Evolutionary conservation across 2,329 filamentous ascomycete genomes (phyloP).

Genomic region (Xylaria sp.): DNA sequence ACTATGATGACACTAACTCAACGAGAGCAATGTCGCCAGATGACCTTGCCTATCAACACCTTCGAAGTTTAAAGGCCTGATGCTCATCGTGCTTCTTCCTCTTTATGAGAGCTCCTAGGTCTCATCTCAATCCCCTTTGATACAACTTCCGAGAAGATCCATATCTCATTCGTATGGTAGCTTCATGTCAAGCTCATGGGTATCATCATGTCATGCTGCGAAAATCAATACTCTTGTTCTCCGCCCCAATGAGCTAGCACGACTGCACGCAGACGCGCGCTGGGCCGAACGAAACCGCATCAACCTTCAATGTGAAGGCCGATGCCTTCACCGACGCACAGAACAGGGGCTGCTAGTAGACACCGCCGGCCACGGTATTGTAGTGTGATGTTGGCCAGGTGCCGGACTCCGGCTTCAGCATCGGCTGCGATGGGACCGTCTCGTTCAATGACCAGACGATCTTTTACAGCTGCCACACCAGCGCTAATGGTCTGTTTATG

Average conservation of each 20-base stretch:
- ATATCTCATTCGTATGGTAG: neutral
- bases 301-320: constrained; percentile 63
- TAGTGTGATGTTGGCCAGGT: constrained; percentile 69
- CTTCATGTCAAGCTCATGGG: neutral
- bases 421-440: constrained; percentile 62
- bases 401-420: constrained; percentile 63
- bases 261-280: constrained; percentile 65
- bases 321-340: constrained; percentile 64
- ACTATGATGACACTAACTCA: constrained; percentile 12
- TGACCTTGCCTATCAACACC: constrained; percentile 20
- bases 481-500: constrained; percentile 62
- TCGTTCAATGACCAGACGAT: constrained; percentile 59
- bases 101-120: neutral
- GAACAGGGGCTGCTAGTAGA: constrained; percentile 70
- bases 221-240: constrained; percentile 42
- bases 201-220: constrained; percentile 39
- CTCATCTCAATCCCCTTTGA: neutral
- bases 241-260: constrained; percentile 67
- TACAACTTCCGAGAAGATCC: neutral
- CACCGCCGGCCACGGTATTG: constrained; percentile 66
- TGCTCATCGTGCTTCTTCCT: neutral
- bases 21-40: neutral
- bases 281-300: constrained; percentile 57
- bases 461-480: constrained; percentile 70
- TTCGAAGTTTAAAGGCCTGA: constrained; percentile 13